These are phyloP conservation scores for Pseudocercospora crystallina DNA, from an alignment of 2,329 filamentous ascomycete species.

Conservation along the genomic window DNA sequence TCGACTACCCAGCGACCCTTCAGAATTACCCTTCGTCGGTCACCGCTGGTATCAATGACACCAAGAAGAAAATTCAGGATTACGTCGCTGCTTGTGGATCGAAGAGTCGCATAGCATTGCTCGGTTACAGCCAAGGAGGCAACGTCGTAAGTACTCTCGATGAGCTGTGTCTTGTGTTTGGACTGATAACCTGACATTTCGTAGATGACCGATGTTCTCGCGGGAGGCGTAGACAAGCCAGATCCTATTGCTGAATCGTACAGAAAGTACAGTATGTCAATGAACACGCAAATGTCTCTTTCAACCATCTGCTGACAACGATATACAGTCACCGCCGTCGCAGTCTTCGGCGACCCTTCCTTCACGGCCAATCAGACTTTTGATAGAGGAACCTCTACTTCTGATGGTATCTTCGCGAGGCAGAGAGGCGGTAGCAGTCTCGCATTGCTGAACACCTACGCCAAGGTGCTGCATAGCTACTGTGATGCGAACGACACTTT, in stretches of 20 bases:
- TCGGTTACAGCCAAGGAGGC: constrained; percentile 36
- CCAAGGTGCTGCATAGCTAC: constrained; percentile 16
- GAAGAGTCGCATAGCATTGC: constrained; percentile 33
- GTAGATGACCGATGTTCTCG: constrained; percentile 9
- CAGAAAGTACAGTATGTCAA: constrained; percentile 26
- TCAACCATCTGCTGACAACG: background rate
- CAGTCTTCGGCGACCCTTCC: constrained; percentile 39
- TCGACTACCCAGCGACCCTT: constrained; percentile 22
- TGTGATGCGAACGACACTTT: constrained; percentile 21
- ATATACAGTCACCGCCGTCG: constrained; percentile 30
- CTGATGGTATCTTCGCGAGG: constrained; percentile 26
- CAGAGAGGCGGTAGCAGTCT: constrained; percentile 7
- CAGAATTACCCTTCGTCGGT: constrained; percentile 27
- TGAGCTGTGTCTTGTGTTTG: too few relatives aligned
- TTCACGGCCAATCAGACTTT: constrained; percentile 29
- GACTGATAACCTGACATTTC: too few relatives aligned
- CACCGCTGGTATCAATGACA: constrained; percentile 31
- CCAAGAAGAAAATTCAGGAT: constrained; percentile 28
- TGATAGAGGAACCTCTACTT: constrained; percentile 33
- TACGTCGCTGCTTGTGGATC: constrained; percentile 9
- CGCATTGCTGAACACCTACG: constrained; percentile 20
- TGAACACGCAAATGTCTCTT: too few relatives aligned
- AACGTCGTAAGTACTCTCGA: too few relatives aligned
- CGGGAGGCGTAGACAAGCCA: constrained; percentile 22
- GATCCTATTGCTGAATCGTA: constrained; percentile 25